Evolutionary conservation across 164 flowering plant species (phyloP), one percentile per base, ranked within the genome.

Genomic region (Cinnamomum chago): DNA sequence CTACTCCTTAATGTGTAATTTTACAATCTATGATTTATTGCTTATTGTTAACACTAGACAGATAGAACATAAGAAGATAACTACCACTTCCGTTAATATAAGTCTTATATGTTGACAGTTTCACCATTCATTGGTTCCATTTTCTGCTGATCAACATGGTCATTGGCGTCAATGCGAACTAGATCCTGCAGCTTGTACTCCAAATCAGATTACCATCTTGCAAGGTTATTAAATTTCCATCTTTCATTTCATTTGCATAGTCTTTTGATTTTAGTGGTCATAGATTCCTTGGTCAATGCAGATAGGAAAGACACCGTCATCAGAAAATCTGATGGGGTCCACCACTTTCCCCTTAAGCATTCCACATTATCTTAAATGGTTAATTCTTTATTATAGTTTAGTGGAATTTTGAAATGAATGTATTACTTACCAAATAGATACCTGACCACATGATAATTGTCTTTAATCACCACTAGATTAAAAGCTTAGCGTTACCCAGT

Each of bases 101-200:
- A 55, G 60, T 15, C 13, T 20, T n/a, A 12, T 60, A 76, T 25
- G 1, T 18, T 7, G 23, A 23, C 93, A 95, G 97, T 88, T 93
- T 72, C 91, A 89, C 84, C 92, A 93, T 79, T 68, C 55, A 74
- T 67, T 90, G 75, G 98, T 89, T 66, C 98, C 98, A n/a, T 86
- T 94, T 77, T 86, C 92, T 65, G 84, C 97, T 67, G 99, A 93
- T 85, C 69, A 75, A 28, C 84, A 64, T 10, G 90, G 94, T 64
- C 85, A 77, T 15, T 95, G 99, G 99, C 76, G 68, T 10, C 85
- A 65, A 25, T 95, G 99, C 87, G 88, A 86, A 82, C 71, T 75
- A 25, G 76, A 92, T 82, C 85, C 88, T 12, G 78, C 86, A 58
- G 80, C 73, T 40, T 95, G 99, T 76, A 78, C 75, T 68, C 72